phyloP scores from a whole-genome alignment of 2,329 filamentous ascomycete genomes.

The Arthrocladium fulminans region DNA sequence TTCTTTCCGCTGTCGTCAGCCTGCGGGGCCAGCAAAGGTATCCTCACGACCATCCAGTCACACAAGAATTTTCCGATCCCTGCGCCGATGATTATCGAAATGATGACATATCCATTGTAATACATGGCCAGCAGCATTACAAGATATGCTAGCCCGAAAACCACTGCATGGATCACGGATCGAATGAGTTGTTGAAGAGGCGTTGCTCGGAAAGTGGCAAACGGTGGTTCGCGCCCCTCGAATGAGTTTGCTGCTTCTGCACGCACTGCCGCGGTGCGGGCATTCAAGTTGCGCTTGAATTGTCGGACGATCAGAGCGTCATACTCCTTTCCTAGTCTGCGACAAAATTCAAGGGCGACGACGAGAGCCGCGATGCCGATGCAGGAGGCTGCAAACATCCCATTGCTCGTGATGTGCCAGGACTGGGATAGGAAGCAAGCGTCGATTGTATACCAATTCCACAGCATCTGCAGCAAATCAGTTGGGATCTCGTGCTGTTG shows the following conservation, averaged over 20 bases:
- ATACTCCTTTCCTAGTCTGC: conserved; percentile 62
- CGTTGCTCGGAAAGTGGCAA: conserved; percentile 15
- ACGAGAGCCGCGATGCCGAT: conserved; percentile 70
- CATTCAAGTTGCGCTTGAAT: conserved; percentile 15
- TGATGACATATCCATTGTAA: conserved; percentile 66
- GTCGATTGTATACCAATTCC: conserved; percentile 66
- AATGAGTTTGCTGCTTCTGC: neutral
- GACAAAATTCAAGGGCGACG: conserved; percentile 61
- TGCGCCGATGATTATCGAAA: conserved; percentile 69
- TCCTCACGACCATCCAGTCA: conserved; percentile 44
- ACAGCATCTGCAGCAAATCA: conserved; percentile 48
- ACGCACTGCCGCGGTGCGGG: neutral
- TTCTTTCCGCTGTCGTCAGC: neutral
- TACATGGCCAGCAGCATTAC: conserved; percentile 63
- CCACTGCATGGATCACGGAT: conserved; percentile 33
- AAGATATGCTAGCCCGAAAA: conserved; percentile 66
- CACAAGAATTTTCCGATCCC: conserved; percentile 66
- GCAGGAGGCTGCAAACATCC: conserved; percentile 71
- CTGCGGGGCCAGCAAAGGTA: conserved; percentile 31
- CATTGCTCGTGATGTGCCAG: conserved; percentile 61
- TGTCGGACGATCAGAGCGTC: conserved; percentile 46
- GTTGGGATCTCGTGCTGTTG: neutral
- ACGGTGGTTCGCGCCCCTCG: conserved; percentile 9
- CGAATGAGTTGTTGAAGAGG: conserved; percentile 19
- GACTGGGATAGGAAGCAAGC: conserved; percentile 53